A percentile compares a stretch with the other conserved stretches of the same genome.
Evolutionary conservation across 306 rosid species (phyloP).

Genomic region (Vicia faba): DNA sequence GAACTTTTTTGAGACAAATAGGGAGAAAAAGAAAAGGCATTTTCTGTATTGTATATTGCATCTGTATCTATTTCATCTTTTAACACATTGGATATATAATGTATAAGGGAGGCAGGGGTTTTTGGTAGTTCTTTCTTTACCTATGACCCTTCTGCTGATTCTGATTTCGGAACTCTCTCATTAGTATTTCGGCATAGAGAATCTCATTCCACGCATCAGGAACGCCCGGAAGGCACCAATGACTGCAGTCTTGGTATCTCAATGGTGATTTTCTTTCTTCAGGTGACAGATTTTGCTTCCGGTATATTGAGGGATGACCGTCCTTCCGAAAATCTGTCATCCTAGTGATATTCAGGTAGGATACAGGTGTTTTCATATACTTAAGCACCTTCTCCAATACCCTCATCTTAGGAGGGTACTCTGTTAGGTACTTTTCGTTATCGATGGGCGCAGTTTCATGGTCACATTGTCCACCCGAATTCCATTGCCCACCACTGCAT

Average conservation of each 20-base stretch:
- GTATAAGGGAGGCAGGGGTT: conserved; percentile 23
- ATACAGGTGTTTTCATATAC: conserved; percentile 77
- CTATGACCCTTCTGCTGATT: conserved; percentile 59
- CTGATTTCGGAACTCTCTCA: conserved; percentile 47
- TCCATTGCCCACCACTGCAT: conserved; percentile 97
- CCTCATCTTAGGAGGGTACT: conserved; percentile 72
- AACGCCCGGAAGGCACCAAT: conserved; percentile 99
- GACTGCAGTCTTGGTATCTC: conserved; percentile 91
- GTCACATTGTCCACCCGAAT: conserved; percentile 87
- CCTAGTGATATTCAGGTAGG: conserved; percentile 78
- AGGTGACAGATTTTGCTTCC: conserved; percentile 58
- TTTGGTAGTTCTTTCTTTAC: conserved; percentile 40
- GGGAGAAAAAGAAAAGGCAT: conserved; percentile 5
- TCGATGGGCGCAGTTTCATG: conserved; percentile 74
- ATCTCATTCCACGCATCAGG: conserved; percentile 94
- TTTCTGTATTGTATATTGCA: conserved; percentile 36
- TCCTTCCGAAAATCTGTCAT: conserved; percentile 94
- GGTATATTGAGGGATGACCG: conserved; percentile 91
- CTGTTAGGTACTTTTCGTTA: conserved; percentile 69
- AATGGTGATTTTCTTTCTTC: conserved; percentile 67
- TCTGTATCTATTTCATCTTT: conserved; percentile 33
- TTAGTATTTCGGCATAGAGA: conserved; percentile 68
- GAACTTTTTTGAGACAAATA: conserved; percentile 16
- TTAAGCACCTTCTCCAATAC: conserved; percentile 71
- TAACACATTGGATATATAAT: conserved; percentile 24